phyloP scores from a whole-genome alignment of 2,329 filamentous ascomycete genomes.

The Claviceps capensis region DNA sequence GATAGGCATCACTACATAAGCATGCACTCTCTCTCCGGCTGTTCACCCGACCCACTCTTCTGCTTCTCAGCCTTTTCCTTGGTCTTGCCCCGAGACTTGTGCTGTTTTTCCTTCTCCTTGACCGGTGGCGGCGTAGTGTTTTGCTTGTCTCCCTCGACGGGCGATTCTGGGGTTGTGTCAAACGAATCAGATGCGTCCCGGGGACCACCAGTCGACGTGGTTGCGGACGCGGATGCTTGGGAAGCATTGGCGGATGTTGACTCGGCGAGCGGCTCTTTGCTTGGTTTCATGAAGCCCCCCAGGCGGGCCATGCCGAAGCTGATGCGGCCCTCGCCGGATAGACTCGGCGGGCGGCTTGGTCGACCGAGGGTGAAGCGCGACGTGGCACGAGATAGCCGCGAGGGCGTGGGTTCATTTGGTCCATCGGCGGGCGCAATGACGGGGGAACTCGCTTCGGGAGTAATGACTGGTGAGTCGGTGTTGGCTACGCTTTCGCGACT shows the following conservation, averaged over 20 bases:
- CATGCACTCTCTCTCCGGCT: slow-evolving; percentile 33
- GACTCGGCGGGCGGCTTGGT: slow-evolving; percentile 43
- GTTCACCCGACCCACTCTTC: slow-evolving; percentile 17
- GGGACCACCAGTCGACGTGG: slow-evolving; percentile 13
- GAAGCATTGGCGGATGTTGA: slow-evolving; percentile 7
- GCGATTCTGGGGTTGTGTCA: slow-evolving; percentile 9
- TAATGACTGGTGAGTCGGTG: slow-evolving; percentile 30
- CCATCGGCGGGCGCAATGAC: slow-evolving; percentile 37
- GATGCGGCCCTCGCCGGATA: slow-evolving; percentile 43
- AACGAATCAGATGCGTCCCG: slow-evolving; percentile 11
- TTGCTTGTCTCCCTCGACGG: slow-evolving; percentile 10
- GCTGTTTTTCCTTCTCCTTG: slow-evolving; percentile 12
- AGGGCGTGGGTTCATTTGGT: slow-evolving; percentile 39
- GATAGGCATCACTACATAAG: slow-evolving; percentile 25
- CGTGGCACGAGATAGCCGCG: slow-evolving; percentile 43
- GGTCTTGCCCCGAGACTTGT: slow-evolving; percentile 19
- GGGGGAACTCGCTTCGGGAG: slow-evolving; percentile 22
- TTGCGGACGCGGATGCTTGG: slow-evolving; percentile 14
- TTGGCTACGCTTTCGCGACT: slow-evolving; percentile 38
- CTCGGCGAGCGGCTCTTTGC: slow-evolving; percentile 30
- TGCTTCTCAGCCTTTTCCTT: slow-evolving; percentile 24
- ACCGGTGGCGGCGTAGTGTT: slow-evolving; percentile 8
- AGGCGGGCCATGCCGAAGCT: slow-evolving; percentile 44
- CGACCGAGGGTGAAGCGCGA: slow-evolving; percentile 35
- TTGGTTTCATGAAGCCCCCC: slow-evolving; percentile 35